Conservation (phyloP, 2,329 filamentous ascomycete genomes). For the Grosmannia penicillata region DNA sequence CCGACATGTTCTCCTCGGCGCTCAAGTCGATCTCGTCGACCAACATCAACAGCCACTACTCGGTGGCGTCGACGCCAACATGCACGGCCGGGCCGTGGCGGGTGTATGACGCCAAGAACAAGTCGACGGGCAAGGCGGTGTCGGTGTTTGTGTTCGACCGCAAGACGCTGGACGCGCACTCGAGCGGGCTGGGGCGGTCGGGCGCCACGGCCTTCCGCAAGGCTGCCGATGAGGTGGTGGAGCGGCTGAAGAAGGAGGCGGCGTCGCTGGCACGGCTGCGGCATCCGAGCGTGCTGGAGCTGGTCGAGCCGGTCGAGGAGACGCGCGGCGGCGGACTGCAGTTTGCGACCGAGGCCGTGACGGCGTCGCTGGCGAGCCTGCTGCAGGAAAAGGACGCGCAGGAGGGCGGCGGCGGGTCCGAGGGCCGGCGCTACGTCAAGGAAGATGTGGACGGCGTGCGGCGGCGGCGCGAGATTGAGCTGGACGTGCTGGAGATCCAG, state of each 20-base stretch:
- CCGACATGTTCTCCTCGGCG: constrained; percentile 77
- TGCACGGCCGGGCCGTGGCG: constrained; percentile 87
- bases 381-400: constrained; percentile 82
- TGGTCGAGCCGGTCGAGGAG: constrained; percentile 91
- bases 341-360: constrained; percentile 88
- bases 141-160: constrained; percentile 93
- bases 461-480: constrained; percentile 68
- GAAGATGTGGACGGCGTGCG: constrained; percentile 63
- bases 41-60: constrained; percentile 88
- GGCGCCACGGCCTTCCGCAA: constrained; percentile 39
- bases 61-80: constrained; percentile 59
- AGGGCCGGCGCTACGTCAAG: constrained; percentile 59
- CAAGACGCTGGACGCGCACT: constrained; percentile 61
- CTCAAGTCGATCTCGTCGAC: constrained; percentile 83
- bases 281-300: constrained; percentile 82
- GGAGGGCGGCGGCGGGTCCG: constrained; percentile 41
- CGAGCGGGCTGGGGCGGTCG: constrained; percentile 44
- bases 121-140: constrained; percentile 74
- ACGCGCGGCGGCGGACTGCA: constrained; percentile 81
- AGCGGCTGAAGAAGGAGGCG: constrained; percentile 82
- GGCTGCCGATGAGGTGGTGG: constrained; percentile 76
- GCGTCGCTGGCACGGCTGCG: constrained; percentile 75
- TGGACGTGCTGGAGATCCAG: constrained; percentile 95
- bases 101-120: constrained; percentile 95
- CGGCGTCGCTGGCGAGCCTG: constrained; percentile 69